Conservation (phyloP, 768 basidiomycete genomes). For the Coprinopsis cinerea region DNA sequence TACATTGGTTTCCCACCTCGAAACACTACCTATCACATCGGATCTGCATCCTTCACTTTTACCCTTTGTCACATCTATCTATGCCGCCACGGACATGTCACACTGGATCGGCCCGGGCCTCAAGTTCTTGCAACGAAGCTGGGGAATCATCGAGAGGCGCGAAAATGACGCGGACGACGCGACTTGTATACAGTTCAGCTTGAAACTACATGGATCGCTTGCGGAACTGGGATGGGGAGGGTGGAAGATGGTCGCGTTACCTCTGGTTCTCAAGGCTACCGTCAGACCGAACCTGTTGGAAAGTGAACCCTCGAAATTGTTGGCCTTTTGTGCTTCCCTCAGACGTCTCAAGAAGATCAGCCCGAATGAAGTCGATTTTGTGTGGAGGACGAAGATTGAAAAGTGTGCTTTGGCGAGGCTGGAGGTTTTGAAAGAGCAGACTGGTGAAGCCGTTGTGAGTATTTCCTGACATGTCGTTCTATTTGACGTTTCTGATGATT, state of each 20-base stretch:
- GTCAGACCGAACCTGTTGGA: conserved; percentile 36
- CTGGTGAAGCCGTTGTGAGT: conserved; percentile 37
- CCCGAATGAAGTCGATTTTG: conserved; percentile 43
- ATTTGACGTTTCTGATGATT: neutral
- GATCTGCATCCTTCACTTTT: conserved; percentile 28
- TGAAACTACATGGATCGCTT: conserved; percentile 54
- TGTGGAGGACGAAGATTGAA: conserved; percentile 53
- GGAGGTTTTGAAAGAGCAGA: conserved; percentile 31
- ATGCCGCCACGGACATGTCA: conserved; percentile 39
- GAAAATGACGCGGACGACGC: conserved; percentile 12
- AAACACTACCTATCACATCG: conserved; percentile 23
- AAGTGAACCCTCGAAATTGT: conserved; percentile 31
- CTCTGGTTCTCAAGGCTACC: conserved; percentile 49
- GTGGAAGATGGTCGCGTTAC: conserved; percentile 66
- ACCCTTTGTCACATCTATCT: conserved; percentile 33
- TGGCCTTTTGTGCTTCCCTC: conserved; percentile 48
- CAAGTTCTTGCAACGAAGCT: conserved; percentile 48
- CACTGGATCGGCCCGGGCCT: conserved; percentile 51
- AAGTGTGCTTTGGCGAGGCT: conserved; percentile 41
- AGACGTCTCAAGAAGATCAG: conserved; percentile 42
- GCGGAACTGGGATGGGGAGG: conserved; percentile 69
- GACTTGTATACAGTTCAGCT: conserved; percentile 31
- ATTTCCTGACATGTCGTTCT: conserved; percentile 1
- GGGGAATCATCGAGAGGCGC: conserved; percentile 23
- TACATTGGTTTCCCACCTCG: conserved; percentile 26